Base-by-base conservation (phyloP, 208 protist species). In the Trypanosoma melophagium region DNA sequence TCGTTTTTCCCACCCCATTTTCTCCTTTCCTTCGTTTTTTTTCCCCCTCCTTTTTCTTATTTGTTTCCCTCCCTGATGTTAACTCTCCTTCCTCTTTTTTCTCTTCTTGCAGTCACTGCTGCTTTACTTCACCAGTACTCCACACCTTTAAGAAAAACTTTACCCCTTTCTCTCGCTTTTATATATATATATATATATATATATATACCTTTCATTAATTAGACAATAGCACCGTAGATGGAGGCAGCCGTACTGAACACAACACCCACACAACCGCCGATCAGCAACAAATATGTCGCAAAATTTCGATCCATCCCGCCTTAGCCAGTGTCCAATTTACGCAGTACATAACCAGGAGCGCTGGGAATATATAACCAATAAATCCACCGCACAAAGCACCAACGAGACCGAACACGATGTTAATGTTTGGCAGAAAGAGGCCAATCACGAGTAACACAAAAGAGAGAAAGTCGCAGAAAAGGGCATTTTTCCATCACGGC, bases 401-500 rank as follows among this genome's bases (percentile, higher is more conserved):
- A 16, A 78, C 58, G 8, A 95, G 75, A 21, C 77, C 78, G n/a
- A 95, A 84, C 12, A 95, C 84, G 45, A 95, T 78, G 62, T 79
- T 82, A 19, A 95, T 78, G 62, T 77, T 81, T 14, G 86, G 83
- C 13, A 95, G 69, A 40, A 92, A 81, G 17, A 95, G 72, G 42
- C 84, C 89, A 19, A 81, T n/a, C 40, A 95, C 56, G 16, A 87
- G 69, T 1, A 59, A 21, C 2, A 67, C 42, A 5, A 76, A 40
- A 38, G 76, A 44, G n/a, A 83, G 56, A 28, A 70, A 47, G 21
- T 59, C 72, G 61, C 60, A 81, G 62, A 45, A 66, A 28, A 80
- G 38, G 0, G 79, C 75, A 63, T 88, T 83, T 55, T 76, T 78
- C 58, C 71, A 80, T 73, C 78, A 92, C 44, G 76, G 60, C 75